Percentiles rank a stretch among this genome's conserved stretches.
Evolutionary conservation across 2,329 filamentous ascomycete genomes (phyloP).

Genomic region (Endocalyx cinctus): DNA sequence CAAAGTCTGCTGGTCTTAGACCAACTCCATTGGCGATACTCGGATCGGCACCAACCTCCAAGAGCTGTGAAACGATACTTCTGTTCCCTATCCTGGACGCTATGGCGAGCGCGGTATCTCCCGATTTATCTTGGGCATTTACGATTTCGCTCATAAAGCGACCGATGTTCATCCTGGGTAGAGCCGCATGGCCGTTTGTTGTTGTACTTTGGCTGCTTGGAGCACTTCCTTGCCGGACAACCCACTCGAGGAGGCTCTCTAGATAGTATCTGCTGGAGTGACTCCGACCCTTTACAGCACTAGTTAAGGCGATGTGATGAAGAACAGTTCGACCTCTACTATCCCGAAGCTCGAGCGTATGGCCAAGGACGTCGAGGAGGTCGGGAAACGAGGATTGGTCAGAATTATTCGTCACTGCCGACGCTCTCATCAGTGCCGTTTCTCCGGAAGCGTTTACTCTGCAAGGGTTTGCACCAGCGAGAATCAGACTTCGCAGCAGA

Average conservation of each 20-base stretch:
- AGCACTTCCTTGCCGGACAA: slow-evolving; percentile 76
- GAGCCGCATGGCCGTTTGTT: slow-evolving; percentile 29
- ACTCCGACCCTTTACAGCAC: slow-evolving; percentile 88
- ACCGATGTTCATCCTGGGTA: slow-evolving; percentile 75
- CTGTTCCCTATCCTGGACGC: slow-evolving; percentile 89
- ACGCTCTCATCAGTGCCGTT: slow-evolving; percentile 88
- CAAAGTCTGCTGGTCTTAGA: slow-evolving; percentile 87
- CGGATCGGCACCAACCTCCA: slow-evolving; percentile 94
- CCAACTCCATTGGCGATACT: slow-evolving; percentile 87
- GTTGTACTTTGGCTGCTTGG: slow-evolving; percentile 45
- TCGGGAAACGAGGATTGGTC: slow-evolving; percentile 89
- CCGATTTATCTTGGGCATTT: slow-evolving; percentile 88
- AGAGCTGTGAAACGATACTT: slow-evolving; percentile 91
- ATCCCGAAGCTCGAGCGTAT: slow-evolving; percentile 87
- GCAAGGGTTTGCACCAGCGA: slow-evolving; percentile 80
- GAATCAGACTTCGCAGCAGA: slow-evolving; percentile 74
- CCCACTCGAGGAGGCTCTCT: slow-evolving; percentile 89
- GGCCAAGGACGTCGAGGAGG: slow-evolving; percentile 79
- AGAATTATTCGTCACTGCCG: slow-evolving; percentile 88
- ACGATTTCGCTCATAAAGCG: slow-evolving; percentile 97
- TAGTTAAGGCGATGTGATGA: slow-evolving; percentile 94
- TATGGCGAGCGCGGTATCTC: slow-evolving; percentile 91
- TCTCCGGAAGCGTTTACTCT: slow-evolving; percentile 86
- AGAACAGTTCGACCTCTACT: slow-evolving; percentile 85
- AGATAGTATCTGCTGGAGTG: slow-evolving; percentile 93